Base-by-base conservation (phyloP, 2,329 filamentous ascomycete genomes). In the Fusarium albosuccineum region DNA sequence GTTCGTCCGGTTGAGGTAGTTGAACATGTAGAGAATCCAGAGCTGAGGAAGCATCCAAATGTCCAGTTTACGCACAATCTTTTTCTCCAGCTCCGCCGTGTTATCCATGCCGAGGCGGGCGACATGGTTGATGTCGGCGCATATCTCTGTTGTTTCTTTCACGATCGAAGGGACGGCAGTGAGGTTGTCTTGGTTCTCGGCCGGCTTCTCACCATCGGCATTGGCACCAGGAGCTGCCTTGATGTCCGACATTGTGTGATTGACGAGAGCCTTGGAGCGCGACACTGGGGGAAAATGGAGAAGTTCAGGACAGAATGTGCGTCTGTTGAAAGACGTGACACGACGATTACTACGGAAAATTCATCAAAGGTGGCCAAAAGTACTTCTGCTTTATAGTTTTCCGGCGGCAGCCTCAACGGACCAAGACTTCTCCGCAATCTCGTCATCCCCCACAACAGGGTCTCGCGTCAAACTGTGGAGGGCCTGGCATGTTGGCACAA, bases 1-100 rank as follows among this genome's bases (percentile, higher is more conserved):
- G 13, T 37, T 37, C 4, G 9, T 6, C 11, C 6, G 36, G 11
- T n/a, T 37, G 11, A 37, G 40, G 1, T 70, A 70, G 29, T 70
- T 70, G 58, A 70, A 70, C 64, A 70, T 68, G 53, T 70, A 70
- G 5, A 70, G 40, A 3, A 70, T 60, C 67, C 67, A 70, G 4
- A 70, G 61, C 51, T 68, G 65, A 2, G 67, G 67, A 16, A 70
- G n/a, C 67, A 70, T 66, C 22, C 40, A 66, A 3, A 48, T 40
- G 27, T 70, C 67, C 0, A 70, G 37, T n/a, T 53, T 60, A 5
- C 67, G 52, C 4, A 70, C 67, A n/a, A 70, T 60, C 26, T 36
- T 63, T 55, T 68, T 70, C 39, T 70, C 67, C 1, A 68, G 34
- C 46, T 63, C 67, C 0, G 44, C 13, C 1, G 48, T 16, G 1